Conservation (phyloP, 331 rosid species). For the Acacia concinna region DNA sequence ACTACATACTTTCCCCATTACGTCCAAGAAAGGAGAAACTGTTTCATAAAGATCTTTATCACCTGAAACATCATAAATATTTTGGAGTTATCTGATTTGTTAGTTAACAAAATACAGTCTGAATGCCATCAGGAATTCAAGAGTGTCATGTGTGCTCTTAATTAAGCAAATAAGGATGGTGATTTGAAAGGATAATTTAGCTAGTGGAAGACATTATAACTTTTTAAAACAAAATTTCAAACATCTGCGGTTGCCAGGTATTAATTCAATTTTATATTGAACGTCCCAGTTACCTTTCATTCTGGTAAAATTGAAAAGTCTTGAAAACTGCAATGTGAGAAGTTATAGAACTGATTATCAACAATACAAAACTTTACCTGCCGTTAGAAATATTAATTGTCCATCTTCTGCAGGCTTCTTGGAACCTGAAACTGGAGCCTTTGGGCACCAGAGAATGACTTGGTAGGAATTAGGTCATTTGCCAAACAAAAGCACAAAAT, state of each 20-base stretch:
- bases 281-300: neutral
- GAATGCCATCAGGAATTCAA: neutral
- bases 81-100: conserved; percentile 35
- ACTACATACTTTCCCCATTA: conserved; percentile 88
- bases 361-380: conserved; percentile 51
- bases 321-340: conserved; percentile 1
- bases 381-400: conserved; percentile 90
- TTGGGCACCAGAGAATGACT: conserved; percentile 24
- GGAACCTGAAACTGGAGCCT: conserved; percentile 99
- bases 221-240: conserved; percentile 17
- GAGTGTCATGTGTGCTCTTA: neutral
- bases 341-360: conserved; percentile 5
- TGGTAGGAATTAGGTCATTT: conserved; percentile 22
- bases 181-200: neutral
- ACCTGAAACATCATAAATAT: conserved; percentile 59
- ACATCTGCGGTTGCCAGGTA: conserved; percentile 18
- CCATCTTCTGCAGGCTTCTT: conserved; percentile 98
- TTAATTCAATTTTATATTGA: neutral
- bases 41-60: conserved; percentile 75
- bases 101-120: conserved; percentile 8
- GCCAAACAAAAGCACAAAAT: neutral
- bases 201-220: neutral
- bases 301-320: neutral
- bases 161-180: neutral
- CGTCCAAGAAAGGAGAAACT: conserved; percentile 67